These are phyloP conservation scores for Cephaloascus albidus DNA, from an alignment of 805 yeast genomes.

Conservation along the genomic window DNA sequence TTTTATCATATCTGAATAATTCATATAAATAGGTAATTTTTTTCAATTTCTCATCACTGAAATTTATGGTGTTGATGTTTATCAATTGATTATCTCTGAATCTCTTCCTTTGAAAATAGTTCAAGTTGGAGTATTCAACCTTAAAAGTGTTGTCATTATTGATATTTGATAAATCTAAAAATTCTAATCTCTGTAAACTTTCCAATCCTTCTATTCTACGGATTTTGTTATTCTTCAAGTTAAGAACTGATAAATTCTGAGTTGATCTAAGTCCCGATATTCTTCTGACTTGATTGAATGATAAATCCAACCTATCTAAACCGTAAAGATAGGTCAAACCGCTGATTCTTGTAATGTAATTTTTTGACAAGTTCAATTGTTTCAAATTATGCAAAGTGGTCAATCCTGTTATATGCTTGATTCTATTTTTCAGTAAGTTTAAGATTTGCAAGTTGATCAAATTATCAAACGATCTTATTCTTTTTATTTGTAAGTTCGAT, in stretches of 20 bases:
- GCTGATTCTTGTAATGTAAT: slow-evolving; percentile 66
- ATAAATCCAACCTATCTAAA: background rate
- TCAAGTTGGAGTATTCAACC: background rate
- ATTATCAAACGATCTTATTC: slow-evolving; percentile 3
- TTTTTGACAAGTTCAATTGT: slow-evolving; percentile 83
- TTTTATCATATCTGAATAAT: background rate
- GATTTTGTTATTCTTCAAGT: background rate
- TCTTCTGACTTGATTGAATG: background rate
- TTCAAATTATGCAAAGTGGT: slow-evolving; percentile 63
- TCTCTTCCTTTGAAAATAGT: background rate
- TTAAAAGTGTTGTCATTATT: background rate
- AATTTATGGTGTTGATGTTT: background rate
- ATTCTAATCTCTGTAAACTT: background rate
- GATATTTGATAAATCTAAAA: background rate
- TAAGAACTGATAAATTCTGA: background rate
- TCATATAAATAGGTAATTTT: background rate
- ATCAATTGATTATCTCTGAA: background rate
- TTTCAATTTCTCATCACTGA: background rate
- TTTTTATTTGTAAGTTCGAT: background rate
- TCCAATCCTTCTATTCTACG: background rate
- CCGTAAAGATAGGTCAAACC: slow-evolving; percentile 29
- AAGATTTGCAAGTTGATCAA: slow-evolving; percentile 61
- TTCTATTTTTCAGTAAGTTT: slow-evolving; percentile 81
- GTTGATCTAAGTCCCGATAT: background rate
- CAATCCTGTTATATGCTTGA: slow-evolving; percentile 73